Evolutionary conservation across 2,329 filamentous ascomycete genomes (phyloP).

Genomic region (Hyphodiscus sp.): DNA sequence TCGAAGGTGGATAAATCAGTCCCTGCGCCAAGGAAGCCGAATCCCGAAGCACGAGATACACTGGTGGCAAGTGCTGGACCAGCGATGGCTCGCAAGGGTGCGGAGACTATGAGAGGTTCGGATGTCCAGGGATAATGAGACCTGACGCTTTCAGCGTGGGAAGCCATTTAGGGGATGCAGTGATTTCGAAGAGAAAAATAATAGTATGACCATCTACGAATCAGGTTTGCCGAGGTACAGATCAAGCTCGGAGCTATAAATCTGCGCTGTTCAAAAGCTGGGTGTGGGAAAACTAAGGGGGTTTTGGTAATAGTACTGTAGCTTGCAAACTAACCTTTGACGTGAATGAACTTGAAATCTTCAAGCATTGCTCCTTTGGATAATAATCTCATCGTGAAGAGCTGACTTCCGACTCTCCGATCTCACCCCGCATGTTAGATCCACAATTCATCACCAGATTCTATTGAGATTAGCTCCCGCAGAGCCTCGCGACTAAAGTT

Average conservation of each 20-base stretch:
- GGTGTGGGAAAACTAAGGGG: too few relatives aligned
- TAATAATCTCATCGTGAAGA: neutral
- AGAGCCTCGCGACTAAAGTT: slow-evolving; percentile 12
- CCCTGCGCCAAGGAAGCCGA: slow-evolving; percentile 41
- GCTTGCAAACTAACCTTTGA: too few relatives aligned
- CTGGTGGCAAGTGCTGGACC: slow-evolving; percentile 49
- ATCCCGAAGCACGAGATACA: slow-evolving; percentile 47
- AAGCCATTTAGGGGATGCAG: neutral
- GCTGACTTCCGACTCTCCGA: neutral
- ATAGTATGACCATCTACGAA: too few relatives aligned
- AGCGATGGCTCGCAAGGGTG: slow-evolving; percentile 64
- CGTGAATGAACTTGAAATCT: too few relatives aligned
- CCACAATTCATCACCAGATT: neutral
- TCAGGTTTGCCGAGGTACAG: too few relatives aligned
- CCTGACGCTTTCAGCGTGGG: slow-evolving; percentile 13
- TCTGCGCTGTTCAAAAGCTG: too few relatives aligned
- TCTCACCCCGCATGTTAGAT: neutral
- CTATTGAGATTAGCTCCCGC: slow-evolving; percentile 13
- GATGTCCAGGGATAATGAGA: slow-evolving; percentile 39
- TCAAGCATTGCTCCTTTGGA: too few relatives aligned
- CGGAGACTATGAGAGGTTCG: slow-evolving; percentile 45
- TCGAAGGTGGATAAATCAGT: slow-evolving; percentile 22
- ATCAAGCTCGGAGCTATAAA: too few relatives aligned
- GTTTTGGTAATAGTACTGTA: too few relatives aligned
- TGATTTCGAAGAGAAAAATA: neutral